Evolutionary conservation across 495 filamentous ascomycete genomes (phyloP), one percentile per base, ranked within the genome.

Genomic region (Podospora australis): DNA sequence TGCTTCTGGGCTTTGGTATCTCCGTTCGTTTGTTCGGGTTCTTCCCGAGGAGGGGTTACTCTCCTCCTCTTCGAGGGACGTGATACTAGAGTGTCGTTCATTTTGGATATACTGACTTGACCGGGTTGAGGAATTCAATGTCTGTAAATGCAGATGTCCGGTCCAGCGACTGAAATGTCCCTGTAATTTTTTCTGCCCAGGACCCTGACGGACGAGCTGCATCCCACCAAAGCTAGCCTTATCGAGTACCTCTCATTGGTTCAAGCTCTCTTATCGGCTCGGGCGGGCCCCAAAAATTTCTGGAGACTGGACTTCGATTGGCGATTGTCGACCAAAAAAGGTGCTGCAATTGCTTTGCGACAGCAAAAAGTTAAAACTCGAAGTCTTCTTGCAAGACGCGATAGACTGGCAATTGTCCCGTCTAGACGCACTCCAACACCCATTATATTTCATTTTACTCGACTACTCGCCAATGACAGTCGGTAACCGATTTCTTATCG

Each of bases 11-110:
- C 53, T 34, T 68, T 70, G 23, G 54, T 21, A 11, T 53, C 58
- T 26, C 41, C 48, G 5, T 45, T 49, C 13, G 63, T 48, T 4
- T 55, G 49, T 0, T 34, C 43, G 21, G 62, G 63, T 26, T 70
- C 64, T 10, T 64, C 65, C 4, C 49, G 55, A 16, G 65, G 63
- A 6, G 70, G 68, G 24, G 68, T 66, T n/a, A 73, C 55, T 53
- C 60, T 74, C 32, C 70, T 66, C 54, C 68, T 64, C 48, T 74
- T 74, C 4, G 63, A 56, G 11, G 71, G 68, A 47, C 66, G 63
- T 13, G 65, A 68, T 39, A 64, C 55, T 69, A 74, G 71, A 8
- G 20, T 44, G 35, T 50, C 29, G 41, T 39, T 16, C 40, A 43
- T 43, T 28, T 21, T 16, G 22, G 14, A 24, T 25, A 16, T 23